Percentiles rank a stretch among this genome's conserved stretches.
Evolutionary conservation across 805 yeast genomes (phyloP).

Genomic region (Starmera quercuum): DNA sequence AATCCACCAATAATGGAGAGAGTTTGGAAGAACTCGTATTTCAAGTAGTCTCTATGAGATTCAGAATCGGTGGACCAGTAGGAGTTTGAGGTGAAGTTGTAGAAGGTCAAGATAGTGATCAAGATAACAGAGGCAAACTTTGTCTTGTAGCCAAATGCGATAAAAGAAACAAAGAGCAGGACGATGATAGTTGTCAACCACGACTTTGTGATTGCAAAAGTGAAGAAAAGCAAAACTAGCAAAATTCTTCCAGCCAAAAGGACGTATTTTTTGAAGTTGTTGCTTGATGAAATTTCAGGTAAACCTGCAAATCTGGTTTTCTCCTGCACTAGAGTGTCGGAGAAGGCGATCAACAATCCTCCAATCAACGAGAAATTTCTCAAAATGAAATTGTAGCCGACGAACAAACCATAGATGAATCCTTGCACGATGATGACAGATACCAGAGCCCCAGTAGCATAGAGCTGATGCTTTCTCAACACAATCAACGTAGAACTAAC

Average conservation of each 20-base stretch:
- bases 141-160: constrained; percentile 89
- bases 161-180: constrained; percentile 65
- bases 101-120: constrained; percentile 62
- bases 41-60: constrained; percentile 78
- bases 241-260: constrained; percentile 83
- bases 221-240: constrained; percentile 75
- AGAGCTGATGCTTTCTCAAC: constrained; percentile 55
- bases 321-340: constrained; percentile 79
- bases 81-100: constrained; percentile 75
- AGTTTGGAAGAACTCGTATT: constrained; percentile 92
- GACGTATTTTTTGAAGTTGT: constrained; percentile 62
- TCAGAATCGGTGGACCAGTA: constrained; percentile 76
- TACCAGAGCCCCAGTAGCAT: constrained; percentile 63
- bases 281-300: constrained; percentile 57
- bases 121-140: constrained; percentile 71
- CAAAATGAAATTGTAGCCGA: constrained; percentile 73
- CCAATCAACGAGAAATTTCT: constrained; percentile 89
- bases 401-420: constrained; percentile 76
- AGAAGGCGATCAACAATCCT: constrained; percentile 78
- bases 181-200: constrained; percentile 65
- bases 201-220: constrained; percentile 69
- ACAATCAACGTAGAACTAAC: constrained; percentile 67
- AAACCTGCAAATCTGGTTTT: constrained; percentile 43
- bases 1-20: constrained; percentile 93
- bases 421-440: constrained; percentile 79